These are phyloP conservation scores for Maudiozyma saulgeensis DNA, from an alignment of 805 yeast genomes.

Conservation along the genomic window DNA sequence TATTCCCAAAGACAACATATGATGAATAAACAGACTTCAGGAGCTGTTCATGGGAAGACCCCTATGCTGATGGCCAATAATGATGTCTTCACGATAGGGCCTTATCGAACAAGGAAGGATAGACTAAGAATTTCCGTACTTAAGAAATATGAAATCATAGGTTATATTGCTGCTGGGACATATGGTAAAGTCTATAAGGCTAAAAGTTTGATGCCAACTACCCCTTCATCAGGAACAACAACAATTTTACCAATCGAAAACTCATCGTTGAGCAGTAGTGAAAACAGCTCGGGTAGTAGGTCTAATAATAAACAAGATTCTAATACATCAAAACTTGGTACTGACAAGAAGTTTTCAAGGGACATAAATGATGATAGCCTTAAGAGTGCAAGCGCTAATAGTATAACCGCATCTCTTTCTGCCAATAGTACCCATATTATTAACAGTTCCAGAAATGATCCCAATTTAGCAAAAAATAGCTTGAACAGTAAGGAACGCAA, in stretches of 20 bases:
- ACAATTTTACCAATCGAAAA: not conserved
- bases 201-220: slow-evolving; percentile 22
- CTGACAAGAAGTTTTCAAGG: not conserved
- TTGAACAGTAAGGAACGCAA: not conserved
- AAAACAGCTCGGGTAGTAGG: not conserved
- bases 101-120: slow-evolving; percentile 58
- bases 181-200: slow-evolving; percentile 97
- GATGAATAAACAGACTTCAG: slow-evolving; percentile 5
- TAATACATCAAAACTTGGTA: not conserved
- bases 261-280: not conserved
- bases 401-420: not conserved
- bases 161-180: slow-evolving; percentile 97
- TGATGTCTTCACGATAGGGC: slow-evolving; percentile 45
- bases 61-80: slow-evolving; percentile 48
- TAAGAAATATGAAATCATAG: slow-evolving; percentile 78
- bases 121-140: slow-evolving; percentile 59
- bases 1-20: slow-evolving; percentile 5
- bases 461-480: too few species aligned
- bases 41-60: slow-evolving; percentile 22
- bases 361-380: not conserved
- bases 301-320: not conserved
- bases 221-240: not conserved
- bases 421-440: too few species aligned
- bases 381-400: not conserved
- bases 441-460: too few species aligned